These are phyloP conservation scores for Solanum pinnatisectum DNA, from an alignment of 257 asterid species.

Conservation along the genomic window DNA sequence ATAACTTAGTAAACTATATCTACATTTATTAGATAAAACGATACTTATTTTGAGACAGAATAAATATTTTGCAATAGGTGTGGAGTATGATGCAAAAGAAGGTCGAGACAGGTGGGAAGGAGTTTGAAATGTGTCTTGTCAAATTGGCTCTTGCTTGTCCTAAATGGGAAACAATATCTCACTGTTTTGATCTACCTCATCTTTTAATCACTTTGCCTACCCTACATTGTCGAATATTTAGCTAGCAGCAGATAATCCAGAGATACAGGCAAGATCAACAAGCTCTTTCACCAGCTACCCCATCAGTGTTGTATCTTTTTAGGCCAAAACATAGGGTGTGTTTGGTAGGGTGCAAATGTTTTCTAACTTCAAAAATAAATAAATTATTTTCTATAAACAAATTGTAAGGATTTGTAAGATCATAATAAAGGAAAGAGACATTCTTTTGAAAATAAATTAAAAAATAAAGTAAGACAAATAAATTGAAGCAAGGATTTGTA, in stretches of 20 bases:
- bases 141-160: neutral
- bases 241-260: neutral
- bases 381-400: too few species aligned
- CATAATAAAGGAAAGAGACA: too few species aligned
- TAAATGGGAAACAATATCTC: neutral
- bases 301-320: neutral
- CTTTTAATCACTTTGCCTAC: slow-evolving; percentile 1
- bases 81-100: neutral
- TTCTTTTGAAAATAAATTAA: too few species aligned
- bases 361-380: neutral
- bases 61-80: neutral
- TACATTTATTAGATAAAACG: too few species aligned
- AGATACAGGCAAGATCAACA: neutral
- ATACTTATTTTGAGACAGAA: neutral
- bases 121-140: slow-evolving; percentile 2
- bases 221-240: neutral
- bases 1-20: too few species aligned
- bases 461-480: too few species aligned
- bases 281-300: neutral
- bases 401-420: too few species aligned
- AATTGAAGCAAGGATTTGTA: too few species aligned
- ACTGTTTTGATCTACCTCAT: neutral
- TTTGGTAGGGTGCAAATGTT: neutral
- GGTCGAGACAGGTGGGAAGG: neutral
- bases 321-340: neutral